Evolutionary conservation across 169 alveolate species (phyloP).

Genomic region (Plasmodium chabaudi): DNA sequence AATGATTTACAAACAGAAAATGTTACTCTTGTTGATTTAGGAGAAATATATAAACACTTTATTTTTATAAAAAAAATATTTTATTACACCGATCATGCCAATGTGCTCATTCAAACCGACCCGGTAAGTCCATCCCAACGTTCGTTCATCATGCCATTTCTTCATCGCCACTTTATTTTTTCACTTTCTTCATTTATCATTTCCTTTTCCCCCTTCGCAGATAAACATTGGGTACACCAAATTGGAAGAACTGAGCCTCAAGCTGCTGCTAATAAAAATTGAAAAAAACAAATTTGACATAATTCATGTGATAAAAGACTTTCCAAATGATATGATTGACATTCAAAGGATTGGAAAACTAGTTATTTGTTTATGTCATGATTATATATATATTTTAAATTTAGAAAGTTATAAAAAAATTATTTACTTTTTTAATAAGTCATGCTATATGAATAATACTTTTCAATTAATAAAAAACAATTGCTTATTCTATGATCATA

Average conservation of each 20-base stretch:
- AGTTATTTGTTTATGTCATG: constrained; percentile 41
- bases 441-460: constrained; percentile 15
- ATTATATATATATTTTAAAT: constrained; percentile 31
- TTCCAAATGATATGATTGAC: constrained; percentile 29
- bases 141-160: not conserved
- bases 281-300: constrained; percentile 35
- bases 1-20: not conserved
- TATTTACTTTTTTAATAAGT: constrained; percentile 35
- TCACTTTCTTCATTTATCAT: not conserved
- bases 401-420: constrained; percentile 16
- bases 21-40: not conserved
- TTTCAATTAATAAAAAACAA: constrained; percentile 11
- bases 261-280: constrained; percentile 10
- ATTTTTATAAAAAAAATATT: constrained; percentile 48
- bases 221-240: constrained; percentile 37
- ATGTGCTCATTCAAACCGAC: constrained; percentile 24
- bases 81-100: constrained; percentile 12
- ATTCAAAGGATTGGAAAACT: constrained; percentile 7
- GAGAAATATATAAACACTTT: constrained; percentile 4
- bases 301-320: constrained; percentile 5
- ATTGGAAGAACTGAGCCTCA: constrained; percentile 26
- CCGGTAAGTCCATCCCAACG: too few relatives aligned
- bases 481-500: constrained; percentile 27
- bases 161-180: not conserved
- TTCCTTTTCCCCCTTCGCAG: not conserved